Evolutionary conservation across 2,329 filamentous ascomycete genomes (phyloP).

Genomic region (Aspergillus unguis): DNA sequence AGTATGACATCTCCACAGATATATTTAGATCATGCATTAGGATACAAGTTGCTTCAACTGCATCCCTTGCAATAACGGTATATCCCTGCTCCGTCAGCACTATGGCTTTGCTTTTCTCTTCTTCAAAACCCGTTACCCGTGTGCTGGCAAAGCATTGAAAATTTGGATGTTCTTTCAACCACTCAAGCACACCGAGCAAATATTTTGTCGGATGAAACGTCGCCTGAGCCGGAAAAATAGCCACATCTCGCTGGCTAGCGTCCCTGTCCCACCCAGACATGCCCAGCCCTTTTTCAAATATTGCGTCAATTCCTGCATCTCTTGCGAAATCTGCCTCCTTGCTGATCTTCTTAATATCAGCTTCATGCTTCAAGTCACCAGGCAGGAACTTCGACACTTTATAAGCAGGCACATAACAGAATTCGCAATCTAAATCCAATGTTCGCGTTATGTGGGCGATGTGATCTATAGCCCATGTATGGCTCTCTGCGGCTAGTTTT

Average conservation of each 20-base stretch:
- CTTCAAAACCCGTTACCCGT: constrained; percentile 19
- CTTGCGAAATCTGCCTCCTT: constrained; percentile 47
- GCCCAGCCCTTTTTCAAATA: constrained; percentile 40
- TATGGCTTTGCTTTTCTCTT: constrained; percentile 48
- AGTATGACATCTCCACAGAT: constrained; percentile 52
- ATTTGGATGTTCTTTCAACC: constrained; percentile 50
- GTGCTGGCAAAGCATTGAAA: constrained; percentile 49
- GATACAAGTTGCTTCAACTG: constrained; percentile 55
- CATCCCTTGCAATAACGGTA: constrained; percentile 48
- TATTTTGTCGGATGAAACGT: constrained; percentile 59
- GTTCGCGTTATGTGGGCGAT: too few relatives aligned
- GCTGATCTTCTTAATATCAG: constrained; percentile 47
- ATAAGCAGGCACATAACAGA: too few relatives aligned
- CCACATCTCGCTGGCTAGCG: constrained; percentile 51
- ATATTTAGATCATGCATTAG: constrained; percentile 56
- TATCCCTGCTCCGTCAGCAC: constrained; percentile 48
- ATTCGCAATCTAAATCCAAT: too few relatives aligned
- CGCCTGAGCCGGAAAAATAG: constrained; percentile 49
- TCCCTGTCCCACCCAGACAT: constrained; percentile 53
- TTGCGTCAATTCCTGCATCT: constrained; percentile 43
- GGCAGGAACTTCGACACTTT: constrained; percentile 50
- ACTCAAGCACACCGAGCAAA: constrained; percentile 51
- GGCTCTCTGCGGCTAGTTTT: too few relatives aligned
- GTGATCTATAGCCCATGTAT: too few relatives aligned
- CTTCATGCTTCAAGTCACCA: constrained; percentile 42